Base-by-base conservation (phyloP, 2,329 filamentous ascomycete genomes). In the Scedosporium boydii region DNA sequence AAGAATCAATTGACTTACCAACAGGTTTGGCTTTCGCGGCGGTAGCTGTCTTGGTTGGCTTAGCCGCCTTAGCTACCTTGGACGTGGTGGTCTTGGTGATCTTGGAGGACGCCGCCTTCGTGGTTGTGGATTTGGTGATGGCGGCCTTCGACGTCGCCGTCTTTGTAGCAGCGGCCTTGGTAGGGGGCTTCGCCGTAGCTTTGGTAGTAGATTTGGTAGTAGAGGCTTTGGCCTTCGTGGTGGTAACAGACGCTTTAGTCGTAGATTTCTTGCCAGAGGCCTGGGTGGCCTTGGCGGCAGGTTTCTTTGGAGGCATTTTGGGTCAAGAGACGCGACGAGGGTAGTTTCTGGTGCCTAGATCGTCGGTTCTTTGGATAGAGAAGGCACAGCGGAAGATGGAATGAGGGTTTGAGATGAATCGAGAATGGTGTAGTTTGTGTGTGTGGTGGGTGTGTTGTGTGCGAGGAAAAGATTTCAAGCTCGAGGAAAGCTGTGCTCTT, bases 181-280 rank as follows among this genome's bases (percentile, higher is more conserved):
- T 34, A 34, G 29, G 29, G 29, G 29, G 1, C 29, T 34, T 34
- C 7, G 29, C 29, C 6, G 29, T 38, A 34, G 29, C 29, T 63
- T 68, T 68, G 18, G 68, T 64, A 10, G 64, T 57, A 44, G 69
- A 64, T 73, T 82, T 81, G 60, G 76, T 69, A 27, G 51, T 14
- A 16, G 51, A 23, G 12, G 51, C 18, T 7, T 55, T 55, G 51
- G 34, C 34, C 34, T 38, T 38, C 6, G 34, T 38, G 34, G 51
- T 55, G 9, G 51, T 27, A 38, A 69, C 69, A 46, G 77, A 65
- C 12, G 72, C 70, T 61, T 68, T 67, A 59, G 68, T 61, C 56
- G 66, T 64, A 9, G 68, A 66, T 41, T 18, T 65, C 23, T 65
- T 69, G 68, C 48, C 60, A 60, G 61, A 62, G 29, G 63, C 58